Percentiles rank a stretch among this genome's conserved stretches.
Evolutionary conservation across 768 basidiomycete genomes (phyloP).

Genomic region (Gymnopilus junonius): DNA sequence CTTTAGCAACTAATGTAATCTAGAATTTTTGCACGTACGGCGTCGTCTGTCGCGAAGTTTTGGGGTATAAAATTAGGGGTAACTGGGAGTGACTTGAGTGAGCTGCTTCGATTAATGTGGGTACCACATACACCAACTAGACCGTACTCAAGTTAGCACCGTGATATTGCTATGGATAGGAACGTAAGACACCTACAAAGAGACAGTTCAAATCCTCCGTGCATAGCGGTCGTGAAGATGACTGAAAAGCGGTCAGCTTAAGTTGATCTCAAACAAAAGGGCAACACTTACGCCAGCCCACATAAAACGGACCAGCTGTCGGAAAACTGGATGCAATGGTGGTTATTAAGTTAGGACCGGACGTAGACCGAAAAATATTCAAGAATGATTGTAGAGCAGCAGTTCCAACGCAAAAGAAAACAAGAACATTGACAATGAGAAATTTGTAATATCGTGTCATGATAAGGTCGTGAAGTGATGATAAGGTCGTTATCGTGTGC

Average conservation of each 20-base stretch:
- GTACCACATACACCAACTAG: constrained; percentile 59
- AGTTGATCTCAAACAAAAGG: neutral
- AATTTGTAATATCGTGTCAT: constrained; percentile 90
- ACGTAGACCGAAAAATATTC: constrained; percentile 57
- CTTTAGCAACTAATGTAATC: neutral
- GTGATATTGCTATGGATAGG: neutral
- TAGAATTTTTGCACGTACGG: constrained; percentile 43
- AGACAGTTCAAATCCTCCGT: constrained; percentile 70
- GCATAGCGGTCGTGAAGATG: constrained; percentile 77
- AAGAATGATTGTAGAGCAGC: constrained; percentile 73
- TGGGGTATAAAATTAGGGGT: constrained; percentile 70
- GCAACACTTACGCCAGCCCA: constrained; percentile 75
- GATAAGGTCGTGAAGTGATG: constrained; percentile 80
- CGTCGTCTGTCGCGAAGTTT: constrained; percentile 62
- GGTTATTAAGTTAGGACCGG: constrained; percentile 49
- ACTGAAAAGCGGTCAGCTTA: constrained; percentile 41
- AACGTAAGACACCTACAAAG: constrained; percentile 52
- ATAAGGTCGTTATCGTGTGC: constrained; percentile 82
- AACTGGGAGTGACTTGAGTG: constrained; percentile 45
- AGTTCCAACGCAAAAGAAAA: constrained; percentile 83
- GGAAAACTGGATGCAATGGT: constrained; percentile 75
- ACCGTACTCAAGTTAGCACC: neutral
- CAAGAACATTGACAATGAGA: constrained; percentile 76
- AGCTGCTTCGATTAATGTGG: neutral
- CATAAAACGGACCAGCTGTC: constrained; percentile 85